Percentiles rank a stretch among this genome's conserved stretches.
phyloP scores from a whole-genome alignment of 2,329 filamentous ascomycete species.

The Fusarium anguioides region DNA sequence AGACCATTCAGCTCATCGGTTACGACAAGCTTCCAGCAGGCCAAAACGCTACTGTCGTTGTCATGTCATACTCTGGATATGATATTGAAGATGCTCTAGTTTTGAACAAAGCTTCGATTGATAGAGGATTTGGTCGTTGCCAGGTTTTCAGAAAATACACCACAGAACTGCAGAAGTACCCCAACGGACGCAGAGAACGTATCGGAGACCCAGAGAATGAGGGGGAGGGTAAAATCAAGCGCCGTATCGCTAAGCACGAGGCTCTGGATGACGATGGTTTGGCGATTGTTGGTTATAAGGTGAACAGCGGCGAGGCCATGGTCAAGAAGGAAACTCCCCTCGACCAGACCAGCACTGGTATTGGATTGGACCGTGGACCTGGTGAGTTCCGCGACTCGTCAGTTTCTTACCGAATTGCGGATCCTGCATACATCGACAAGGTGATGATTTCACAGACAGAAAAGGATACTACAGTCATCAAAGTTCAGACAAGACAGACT shows the following conservation, averaged over 20 bases:
- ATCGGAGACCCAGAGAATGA: conserved; percentile 67
- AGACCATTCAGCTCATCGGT: conserved; percentile 95
- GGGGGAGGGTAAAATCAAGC: conserved; percentile 70
- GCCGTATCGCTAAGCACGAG: conserved; percentile 74
- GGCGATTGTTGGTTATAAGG: conserved; percentile 83
- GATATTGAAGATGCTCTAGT: conserved; percentile 99
- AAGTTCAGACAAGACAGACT: conserved; percentile 96
- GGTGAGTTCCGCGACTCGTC: conserved; percentile 75
- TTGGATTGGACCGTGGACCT: conserved; percentile 73
- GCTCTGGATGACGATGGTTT: conserved; percentile 88
- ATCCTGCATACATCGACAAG: conserved; percentile 93
- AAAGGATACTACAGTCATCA: conserved; percentile 85
- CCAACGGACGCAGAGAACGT: conserved; percentile 79
- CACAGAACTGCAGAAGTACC: conserved; percentile 87
- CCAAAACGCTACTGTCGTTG: conserved; percentile 96
- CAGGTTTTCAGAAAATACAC: conserved; percentile 98
- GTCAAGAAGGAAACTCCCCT: conserved; percentile 89
- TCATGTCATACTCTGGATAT: conserved; percentile 99
- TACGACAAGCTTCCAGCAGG: conserved; percentile 98
- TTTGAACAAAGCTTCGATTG: conserved; percentile 93
- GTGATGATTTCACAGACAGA: conserved; percentile 94
- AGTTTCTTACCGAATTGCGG: conserved; percentile 83
- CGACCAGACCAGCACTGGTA: conserved; percentile 78
- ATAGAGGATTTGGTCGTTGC: conserved; percentile 94
- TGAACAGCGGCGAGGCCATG: conserved; percentile 85